A percentile compares a stretch with the other conserved stretches of the same genome.
These are phyloP conservation scores for Colletotrichum sp. DNA, from an alignment of 2,329 filamentous ascomycete species.

Conservation along the genomic window DNA sequence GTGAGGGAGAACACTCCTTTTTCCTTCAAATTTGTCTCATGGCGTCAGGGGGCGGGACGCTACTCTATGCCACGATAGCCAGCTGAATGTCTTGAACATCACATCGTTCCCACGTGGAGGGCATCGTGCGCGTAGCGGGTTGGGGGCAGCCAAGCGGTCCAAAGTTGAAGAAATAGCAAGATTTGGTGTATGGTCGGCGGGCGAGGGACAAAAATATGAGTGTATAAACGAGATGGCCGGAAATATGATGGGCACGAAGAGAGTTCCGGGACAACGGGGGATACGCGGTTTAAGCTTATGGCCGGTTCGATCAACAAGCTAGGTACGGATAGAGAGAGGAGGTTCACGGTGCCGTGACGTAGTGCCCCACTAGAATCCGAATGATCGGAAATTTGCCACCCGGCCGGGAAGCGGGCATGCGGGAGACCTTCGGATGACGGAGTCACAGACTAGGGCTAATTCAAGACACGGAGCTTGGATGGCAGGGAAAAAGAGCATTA, in stretches of 20 bases:
- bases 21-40: neutral
- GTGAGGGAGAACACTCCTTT: neutral
- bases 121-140: neutral
- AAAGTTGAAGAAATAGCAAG: neutral
- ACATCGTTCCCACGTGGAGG: neutral
- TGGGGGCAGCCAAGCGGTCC: neutral
- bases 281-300: slow-evolving; percentile 1
- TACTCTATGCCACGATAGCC: neutral
- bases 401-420: neutral
- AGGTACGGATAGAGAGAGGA: neutral
- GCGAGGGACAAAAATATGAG: neutral
- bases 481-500: neutral
- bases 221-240: neutral
- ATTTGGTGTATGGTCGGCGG: neutral
- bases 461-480: neutral
- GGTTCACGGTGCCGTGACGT: slow-evolving; percentile 7
- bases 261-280: neutral
- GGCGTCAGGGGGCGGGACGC: neutral
- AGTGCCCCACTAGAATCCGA: slow-evolving; percentile 8
- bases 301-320: neutral
- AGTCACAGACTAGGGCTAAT: neutral
- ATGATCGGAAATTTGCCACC: slow-evolving; percentile 3
- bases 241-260: neutral
- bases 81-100: neutral
- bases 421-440: neutral